Evolutionary conservation across 768 basidiomycete species (phyloP), one percentile per base, ranked within the genome.

Genomic region (Psilocybe sp.): DNA sequence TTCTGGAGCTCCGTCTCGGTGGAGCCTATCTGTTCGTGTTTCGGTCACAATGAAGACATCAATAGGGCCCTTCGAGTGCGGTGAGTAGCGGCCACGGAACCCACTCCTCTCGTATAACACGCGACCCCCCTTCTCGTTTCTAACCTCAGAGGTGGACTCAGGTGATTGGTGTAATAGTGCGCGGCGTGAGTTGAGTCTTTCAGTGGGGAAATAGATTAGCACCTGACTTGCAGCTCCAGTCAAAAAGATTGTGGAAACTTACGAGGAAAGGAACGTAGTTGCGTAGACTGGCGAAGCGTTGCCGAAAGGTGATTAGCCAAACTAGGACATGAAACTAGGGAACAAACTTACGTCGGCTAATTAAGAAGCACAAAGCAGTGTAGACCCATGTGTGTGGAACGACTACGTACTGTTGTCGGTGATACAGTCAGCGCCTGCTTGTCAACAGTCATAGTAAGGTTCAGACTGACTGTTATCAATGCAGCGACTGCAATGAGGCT

Each of bases 231-330:
- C 23, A 28, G 3, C 23, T 28, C n/a, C n/a, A n/a, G n/a, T 28
- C 23, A 7, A 28, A 11, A 15, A 34, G 36, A 32, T n/a, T n/a
- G n/a, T n/a, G n/a, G n/a, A 14, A 10, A 53, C 65, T 39, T 48
- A 69, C 68, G 64, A 61, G 49, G 58, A 65, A 56, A 68, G 61
- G 58, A 68, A 67, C 10, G 66, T 68, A 41, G 64, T 67, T 40
- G 66, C 62, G 50, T 69, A 68, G 28, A 68, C 66, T 68, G 33
- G 18, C 8, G 23, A 19, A 6, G 11, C n/a, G 20, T 2, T 15
- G 33, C 23, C 37, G 33, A 6, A 9, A 34, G 13, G 16, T 33
- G 20, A 8, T 34, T 39, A 18, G 34, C 11, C 33, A 19, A 12
- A 20, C 11, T 13, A 13, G 10, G 31, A 39, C 15, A 16, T 14